Evolutionary conservation across 1,284 basidiomycete genomes (phyloP).

Genomic region (Sporisorium exsertum): DNA sequence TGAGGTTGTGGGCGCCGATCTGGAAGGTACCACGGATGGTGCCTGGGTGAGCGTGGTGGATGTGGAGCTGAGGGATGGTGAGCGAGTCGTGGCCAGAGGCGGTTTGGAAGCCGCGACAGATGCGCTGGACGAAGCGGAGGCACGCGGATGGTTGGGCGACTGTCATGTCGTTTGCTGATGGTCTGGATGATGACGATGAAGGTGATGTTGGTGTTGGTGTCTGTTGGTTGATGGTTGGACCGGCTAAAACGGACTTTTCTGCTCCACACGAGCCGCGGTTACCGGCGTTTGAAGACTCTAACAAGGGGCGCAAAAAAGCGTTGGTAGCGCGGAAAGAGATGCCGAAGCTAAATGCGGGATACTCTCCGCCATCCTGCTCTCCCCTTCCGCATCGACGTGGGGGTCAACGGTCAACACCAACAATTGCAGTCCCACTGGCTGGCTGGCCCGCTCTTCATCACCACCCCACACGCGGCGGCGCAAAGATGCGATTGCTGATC

Average conservation of each 20-base stretch:
- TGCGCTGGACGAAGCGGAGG: slow-evolving; percentile 52
- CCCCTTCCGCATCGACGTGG: not conserved
- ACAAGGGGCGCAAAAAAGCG: not conserved
- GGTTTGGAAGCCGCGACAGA: slow-evolving; percentile 36
- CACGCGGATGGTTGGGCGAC: slow-evolving; percentile 33
- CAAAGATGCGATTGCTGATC: too few relatives aligned
- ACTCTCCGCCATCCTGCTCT: not conserved
- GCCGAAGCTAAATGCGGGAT: not conserved
- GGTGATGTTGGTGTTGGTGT: slow-evolving; percentile 5
- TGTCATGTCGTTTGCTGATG: slow-evolving; percentile 18
- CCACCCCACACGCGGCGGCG: too few relatives aligned
- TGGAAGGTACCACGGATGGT: slow-evolving; percentile 42
- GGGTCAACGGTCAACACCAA: not conserved
- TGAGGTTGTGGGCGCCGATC: slow-evolving; percentile 59
- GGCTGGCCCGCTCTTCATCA: too few relatives aligned
- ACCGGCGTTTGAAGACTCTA: not conserved
- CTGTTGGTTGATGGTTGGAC: too few relatives aligned
- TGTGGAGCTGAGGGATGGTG: slow-evolving; percentile 51
- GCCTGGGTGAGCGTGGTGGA: slow-evolving; percentile 57
- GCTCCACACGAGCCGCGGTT: too few relatives aligned
- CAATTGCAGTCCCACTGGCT: too few relatives aligned
- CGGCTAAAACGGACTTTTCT: not conserved
- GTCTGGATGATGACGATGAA: not conserved
- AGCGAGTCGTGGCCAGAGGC: slow-evolving; percentile 59
- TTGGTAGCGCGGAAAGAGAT: not conserved